Percentiles rank a stretch among this genome's conserved stretches.
Conservation (phyloP, 176 grass and related monocot genomes). For the Pharus latifolius region DNA sequence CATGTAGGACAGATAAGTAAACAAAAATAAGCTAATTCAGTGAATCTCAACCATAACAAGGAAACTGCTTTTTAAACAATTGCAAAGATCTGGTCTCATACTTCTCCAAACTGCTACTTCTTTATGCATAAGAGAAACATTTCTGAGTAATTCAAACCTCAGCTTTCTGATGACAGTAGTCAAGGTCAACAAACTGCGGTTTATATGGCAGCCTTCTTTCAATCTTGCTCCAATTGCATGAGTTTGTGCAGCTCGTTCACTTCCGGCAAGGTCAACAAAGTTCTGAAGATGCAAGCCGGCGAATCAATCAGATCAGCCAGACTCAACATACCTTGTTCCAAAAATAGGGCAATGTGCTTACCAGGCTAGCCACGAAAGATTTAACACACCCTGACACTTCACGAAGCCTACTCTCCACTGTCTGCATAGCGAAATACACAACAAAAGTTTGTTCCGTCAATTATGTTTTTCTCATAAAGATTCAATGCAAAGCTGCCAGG, state of each 20-base stretch:
- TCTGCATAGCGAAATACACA: slow-evolving; percentile 48
- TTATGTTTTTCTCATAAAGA: neutral
- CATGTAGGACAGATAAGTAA: too few species aligned
- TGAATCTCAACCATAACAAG: too few species aligned
- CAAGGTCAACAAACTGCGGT: slow-evolving; percentile 80
- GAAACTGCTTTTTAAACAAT: too few species aligned
- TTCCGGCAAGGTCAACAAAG: slow-evolving; percentile 98
- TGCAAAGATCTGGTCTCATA: neutral
- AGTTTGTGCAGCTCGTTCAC: slow-evolving; percentile 88
- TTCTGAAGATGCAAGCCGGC: slow-evolving; percentile 44
- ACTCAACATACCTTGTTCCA: slow-evolving; percentile 1
- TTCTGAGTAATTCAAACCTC: slow-evolving; percentile 34
- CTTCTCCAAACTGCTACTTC: neutral
- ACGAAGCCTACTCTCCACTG: slow-evolving; percentile 62
- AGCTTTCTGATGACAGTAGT: slow-evolving; percentile 97
- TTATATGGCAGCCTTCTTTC: slow-evolving; percentile 96
- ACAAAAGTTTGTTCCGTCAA: neutral
- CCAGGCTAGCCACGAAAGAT: slow-evolving; percentile 91
- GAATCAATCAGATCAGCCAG: slow-evolving; percentile 19
- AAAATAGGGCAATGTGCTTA: slow-evolving; percentile 24
- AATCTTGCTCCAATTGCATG: slow-evolving; percentile 80
- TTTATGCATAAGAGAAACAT: neutral
- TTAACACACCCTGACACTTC: slow-evolving; percentile 86
- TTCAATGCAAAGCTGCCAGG: neutral
- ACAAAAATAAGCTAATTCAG: too few species aligned